Base-by-base conservation (phyloP, 441 rosid genomes). In the Capsella rubella region DNA sequence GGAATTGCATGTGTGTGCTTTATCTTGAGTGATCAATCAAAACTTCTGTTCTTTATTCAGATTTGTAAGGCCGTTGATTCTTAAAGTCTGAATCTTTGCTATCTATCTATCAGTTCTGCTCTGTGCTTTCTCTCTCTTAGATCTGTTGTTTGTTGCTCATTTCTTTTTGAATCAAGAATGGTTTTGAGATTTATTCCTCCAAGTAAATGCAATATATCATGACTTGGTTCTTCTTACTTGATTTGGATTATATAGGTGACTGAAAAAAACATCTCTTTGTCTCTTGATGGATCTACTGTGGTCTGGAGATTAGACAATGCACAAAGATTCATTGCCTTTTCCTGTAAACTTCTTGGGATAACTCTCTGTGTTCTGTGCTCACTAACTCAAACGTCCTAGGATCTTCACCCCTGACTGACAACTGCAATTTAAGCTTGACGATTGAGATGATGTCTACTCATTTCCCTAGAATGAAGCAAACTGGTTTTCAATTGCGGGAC, bases 381-480 rank as follows among this genome's bases (percentile, higher is more conserved):
- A 10, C 61, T 15, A 74, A 60, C 63, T 67, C 78, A 45, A 42
- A 60, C 47, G 64, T 67, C 54, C 68, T 67, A 67, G 63, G 50
- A 59, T 75, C 78, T 49, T 49, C 78, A 13, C 39, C 72, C 32
- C 6, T 60, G 18, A 60, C 74, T 7, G 74, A 53, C 8, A 57
- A 66, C 53, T 58, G 50, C 37, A 35, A 40, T 9, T 35, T 82
- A 69, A 79, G 82, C 86, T 74, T 86, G 82, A 82, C 79, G 56
- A 78, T 80, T 83, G 88, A 87, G 13, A 45, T 35, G 56, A 75
- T 35, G 69, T 32, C 74, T 53, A 83, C 67, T 49, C 82, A 76
- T 61, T 82, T 81, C 51, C 75, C 54, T 3, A 69, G 52, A 72
- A 54, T 80, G 75, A 87, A 85, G 73, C 87, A 80, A 39, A 56